phyloP scores from a whole-genome alignment of 768 basidiomycete genomes.

The Tulasnella sp. region DNA sequence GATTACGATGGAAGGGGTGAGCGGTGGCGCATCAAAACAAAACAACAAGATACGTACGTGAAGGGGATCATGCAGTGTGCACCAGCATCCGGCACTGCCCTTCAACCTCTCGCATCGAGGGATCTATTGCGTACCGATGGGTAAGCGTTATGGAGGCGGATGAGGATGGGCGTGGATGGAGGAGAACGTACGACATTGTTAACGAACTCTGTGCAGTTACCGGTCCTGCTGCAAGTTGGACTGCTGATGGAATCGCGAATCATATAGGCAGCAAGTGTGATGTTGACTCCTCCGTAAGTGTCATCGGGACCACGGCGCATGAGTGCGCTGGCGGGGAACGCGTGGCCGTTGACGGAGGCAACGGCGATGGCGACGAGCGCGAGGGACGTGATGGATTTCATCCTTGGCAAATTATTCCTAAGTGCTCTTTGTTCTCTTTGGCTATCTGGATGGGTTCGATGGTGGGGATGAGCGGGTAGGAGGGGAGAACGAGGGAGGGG shows the following conservation, averaged over 20 bases:
- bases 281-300: conserved; percentile 15
- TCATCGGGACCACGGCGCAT: not conserved
- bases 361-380: not conserved
- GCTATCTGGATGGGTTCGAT: not conserved
- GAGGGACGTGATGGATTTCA: not conserved
- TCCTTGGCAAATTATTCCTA: not conserved
- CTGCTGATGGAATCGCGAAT: conserved; percentile 1
- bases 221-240: not conserved
- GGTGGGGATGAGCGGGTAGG: not conserved
- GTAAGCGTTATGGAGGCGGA: too few relatives aligned
- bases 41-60: conserved; percentile 13
- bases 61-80: conserved; percentile 14
- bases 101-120: conserved; percentile 8
- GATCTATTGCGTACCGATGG: not conserved
- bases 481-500: not conserved
- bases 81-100: conserved; percentile 20
- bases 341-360: not conserved
- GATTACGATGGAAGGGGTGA: not conserved
- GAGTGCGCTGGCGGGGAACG: not conserved
- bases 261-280: conserved; percentile 1
- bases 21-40: not conserved
- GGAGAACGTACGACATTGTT: not conserved
- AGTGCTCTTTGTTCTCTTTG: not conserved
- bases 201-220: not conserved
- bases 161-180: too few relatives aligned